A percentile compares a stretch with the other conserved stretches of the same genome.
phyloP scores from a whole-genome alignment of 129 eudicot genomes.

The Oenanthe sinensis region DNA sequence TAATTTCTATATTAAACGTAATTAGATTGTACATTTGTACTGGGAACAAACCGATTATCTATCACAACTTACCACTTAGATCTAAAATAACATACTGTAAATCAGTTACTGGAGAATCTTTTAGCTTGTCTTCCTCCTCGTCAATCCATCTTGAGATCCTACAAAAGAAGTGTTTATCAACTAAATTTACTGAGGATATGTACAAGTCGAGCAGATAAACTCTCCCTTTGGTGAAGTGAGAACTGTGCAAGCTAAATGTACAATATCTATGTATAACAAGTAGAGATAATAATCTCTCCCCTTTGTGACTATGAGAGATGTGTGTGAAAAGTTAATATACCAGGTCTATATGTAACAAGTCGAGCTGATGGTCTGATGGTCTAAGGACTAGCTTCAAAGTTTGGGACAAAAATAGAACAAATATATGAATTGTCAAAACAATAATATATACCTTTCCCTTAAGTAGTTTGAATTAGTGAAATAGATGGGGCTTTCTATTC shows the following conservation, averaged over 20 bases:
- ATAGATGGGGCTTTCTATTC: constrained; percentile 75
- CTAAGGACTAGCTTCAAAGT: too few species aligned
- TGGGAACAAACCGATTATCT: background rate
- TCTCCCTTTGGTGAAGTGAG: too few species aligned
- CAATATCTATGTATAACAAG: too few species aligned
- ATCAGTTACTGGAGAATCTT: constrained; percentile 27
- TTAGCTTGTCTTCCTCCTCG: constrained; percentile 77
- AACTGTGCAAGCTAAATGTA: too few species aligned
- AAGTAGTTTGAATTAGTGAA: constrained; percentile 71
- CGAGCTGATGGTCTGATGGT: background rate
- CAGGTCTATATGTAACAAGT: background rate
- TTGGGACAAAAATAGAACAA: too few species aligned
- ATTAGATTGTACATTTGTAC: background rate
- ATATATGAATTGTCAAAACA: background rate
- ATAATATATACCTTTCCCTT: constrained; percentile 57
- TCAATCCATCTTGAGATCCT: constrained; percentile 84
- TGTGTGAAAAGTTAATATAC: background rate
- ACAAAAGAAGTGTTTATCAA: background rate
- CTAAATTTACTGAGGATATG: background rate
- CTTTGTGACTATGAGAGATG: background rate
- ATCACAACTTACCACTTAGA: constrained; percentile 54
- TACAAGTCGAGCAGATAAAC: background rate
- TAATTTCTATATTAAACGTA: background rate
- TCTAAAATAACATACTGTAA: constrained; percentile 67
- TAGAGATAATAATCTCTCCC: background rate